Conservation (phyloP, 345 rosid species). For the Crucihimalaya himalaica region DNA sequence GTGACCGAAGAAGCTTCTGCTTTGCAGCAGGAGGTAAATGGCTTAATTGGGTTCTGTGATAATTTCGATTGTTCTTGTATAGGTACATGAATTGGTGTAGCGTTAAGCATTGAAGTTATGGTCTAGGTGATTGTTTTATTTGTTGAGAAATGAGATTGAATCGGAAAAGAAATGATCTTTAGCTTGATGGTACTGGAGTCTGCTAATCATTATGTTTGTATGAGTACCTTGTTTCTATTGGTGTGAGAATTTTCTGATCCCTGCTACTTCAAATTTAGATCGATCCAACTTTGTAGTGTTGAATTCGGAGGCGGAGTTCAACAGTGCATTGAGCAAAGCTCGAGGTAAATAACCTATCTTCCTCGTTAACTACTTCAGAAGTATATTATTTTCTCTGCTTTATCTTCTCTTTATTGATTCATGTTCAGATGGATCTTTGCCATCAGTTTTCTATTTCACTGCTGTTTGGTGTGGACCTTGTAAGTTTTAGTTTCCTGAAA, state of each 20-base stretch:
- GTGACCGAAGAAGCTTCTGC: conserved; percentile 33
- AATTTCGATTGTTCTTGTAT: background rate
- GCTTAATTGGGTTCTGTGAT: background rate
- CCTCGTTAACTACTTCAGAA: background rate
- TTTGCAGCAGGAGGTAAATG: conserved; percentile 23
- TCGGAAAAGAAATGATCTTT: background rate
- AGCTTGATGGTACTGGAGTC: background rate
- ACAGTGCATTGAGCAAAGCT: conserved; percentile 50
- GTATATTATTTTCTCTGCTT: background rate
- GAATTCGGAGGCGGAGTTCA: conserved; percentile 62
- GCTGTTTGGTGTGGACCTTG: conserved; percentile 94
- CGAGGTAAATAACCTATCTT: conserved; percentile 46
- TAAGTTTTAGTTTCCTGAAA: conserved; percentile 46
- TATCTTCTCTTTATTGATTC: background rate
- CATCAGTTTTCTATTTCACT: conserved; percentile 75
- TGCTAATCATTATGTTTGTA: background rate
- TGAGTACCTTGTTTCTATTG: background rate
- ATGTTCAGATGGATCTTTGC: conserved; percentile 56
- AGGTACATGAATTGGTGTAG: background rate
- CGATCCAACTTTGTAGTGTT: conserved; percentile 47
- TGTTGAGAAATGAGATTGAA: background rate
- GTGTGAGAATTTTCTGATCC: background rate
- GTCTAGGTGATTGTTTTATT: background rate
- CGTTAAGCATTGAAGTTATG: background rate
- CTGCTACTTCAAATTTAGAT: conserved; percentile 39